A percentile compares a stretch with the other conserved stretches of the same genome.
Evolutionary conservation across 2,329 filamentous ascomycete genomes (phyloP).

Genomic region (Beauveria brongniartii): DNA sequence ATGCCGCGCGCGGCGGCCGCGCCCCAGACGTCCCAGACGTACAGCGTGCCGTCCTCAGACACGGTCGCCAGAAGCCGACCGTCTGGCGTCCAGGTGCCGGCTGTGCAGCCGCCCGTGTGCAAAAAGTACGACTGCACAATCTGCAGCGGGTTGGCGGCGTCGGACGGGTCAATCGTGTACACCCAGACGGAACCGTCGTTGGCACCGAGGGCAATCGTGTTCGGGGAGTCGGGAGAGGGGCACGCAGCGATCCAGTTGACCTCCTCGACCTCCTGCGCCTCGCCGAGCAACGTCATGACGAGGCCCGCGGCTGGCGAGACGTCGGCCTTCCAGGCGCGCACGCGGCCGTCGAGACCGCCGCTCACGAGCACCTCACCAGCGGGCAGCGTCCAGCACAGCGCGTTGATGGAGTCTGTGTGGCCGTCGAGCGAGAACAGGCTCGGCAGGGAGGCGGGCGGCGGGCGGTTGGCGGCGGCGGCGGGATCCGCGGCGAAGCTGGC

Average conservation of each 20-base stretch:
- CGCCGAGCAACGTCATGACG: conserved; percentile 57
- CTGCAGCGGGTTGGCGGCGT: conserved; percentile 53
- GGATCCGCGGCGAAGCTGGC: conserved; percentile 64
- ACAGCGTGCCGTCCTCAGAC: conserved; percentile 78
- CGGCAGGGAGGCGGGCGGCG: conserved; percentile 48
- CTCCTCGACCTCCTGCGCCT: conserved; percentile 85
- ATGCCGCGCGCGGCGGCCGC: conserved; percentile 55
- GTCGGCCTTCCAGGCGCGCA: conserved; percentile 59
- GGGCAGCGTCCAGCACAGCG: conserved; percentile 75
- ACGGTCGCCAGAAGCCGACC: conserved; percentile 82
- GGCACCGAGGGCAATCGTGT: conserved; percentile 80
- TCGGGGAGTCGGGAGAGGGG: conserved; percentile 61
- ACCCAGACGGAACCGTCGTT: conserved; percentile 94
- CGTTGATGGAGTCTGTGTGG: conserved; percentile 85
- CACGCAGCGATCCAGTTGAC: conserved; percentile 84
- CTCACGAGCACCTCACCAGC: conserved; percentile 78
- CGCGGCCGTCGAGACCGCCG: conserved; percentile 76
- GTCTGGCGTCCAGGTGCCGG: conserved; percentile 83
- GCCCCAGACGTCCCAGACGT: conserved; percentile 89
- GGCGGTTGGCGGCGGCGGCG: conserved; percentile 42
- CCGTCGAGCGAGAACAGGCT: conserved; percentile 72
- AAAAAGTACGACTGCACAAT: conserved; percentile 91
- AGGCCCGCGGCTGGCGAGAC: conserved; percentile 35
- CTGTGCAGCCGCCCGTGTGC: conserved; percentile 78
- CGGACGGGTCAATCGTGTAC: conserved; percentile 69